These are phyloP conservation scores for Pichia sp. DNA, from an alignment of 1,139 yeast species.

Conservation along the genomic window DNA sequence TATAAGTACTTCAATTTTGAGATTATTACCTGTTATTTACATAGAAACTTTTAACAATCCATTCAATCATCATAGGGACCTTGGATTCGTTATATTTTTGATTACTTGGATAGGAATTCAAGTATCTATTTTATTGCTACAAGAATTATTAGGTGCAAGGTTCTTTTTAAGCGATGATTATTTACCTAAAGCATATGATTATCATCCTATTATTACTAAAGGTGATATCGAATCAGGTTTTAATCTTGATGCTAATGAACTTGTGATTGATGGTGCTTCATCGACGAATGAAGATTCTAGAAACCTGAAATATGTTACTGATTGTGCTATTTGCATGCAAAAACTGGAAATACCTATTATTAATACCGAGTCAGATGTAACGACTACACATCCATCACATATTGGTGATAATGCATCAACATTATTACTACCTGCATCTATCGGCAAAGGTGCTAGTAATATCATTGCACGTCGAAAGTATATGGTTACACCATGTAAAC, in stretches of 20 bases:
- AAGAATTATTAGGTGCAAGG: conserved; percentile 66
- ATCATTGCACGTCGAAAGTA: conserved; percentile 40
- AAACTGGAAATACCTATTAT: conserved; percentile 57
- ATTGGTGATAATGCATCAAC: background rate
- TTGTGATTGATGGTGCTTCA: conserved; percentile 13
- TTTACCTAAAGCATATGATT: conserved; percentile 75
- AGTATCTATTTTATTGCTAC: conserved; percentile 49
- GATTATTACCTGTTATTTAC: conserved; percentile 63
- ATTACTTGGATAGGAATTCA: conserved; percentile 53
- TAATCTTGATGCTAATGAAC: conserved; percentile 26
- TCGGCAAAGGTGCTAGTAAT: conserved; percentile 16
- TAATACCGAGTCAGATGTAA: conserved; percentile 19
- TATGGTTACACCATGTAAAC: conserved; percentile 92
- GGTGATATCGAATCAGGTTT: conserved; percentile 60
- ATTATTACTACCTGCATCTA: conserved; percentile 11
- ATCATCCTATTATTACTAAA: conserved; percentile 59
- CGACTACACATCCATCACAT: background rate
- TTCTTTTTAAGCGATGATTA: conserved; percentile 73
- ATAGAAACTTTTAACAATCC: conserved; percentile 40
- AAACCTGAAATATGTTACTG: conserved; percentile 36
- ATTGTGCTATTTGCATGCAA: conserved; percentile 89
- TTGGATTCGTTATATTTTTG: conserved; percentile 39
- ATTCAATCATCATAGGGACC: conserved; percentile 56
- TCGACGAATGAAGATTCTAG: conserved; percentile 19
- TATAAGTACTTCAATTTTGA: conserved; percentile 54